Evolutionary conservation across 139 green algal species (phyloP).

Genomic region (Trebouxia sp.): DNA sequence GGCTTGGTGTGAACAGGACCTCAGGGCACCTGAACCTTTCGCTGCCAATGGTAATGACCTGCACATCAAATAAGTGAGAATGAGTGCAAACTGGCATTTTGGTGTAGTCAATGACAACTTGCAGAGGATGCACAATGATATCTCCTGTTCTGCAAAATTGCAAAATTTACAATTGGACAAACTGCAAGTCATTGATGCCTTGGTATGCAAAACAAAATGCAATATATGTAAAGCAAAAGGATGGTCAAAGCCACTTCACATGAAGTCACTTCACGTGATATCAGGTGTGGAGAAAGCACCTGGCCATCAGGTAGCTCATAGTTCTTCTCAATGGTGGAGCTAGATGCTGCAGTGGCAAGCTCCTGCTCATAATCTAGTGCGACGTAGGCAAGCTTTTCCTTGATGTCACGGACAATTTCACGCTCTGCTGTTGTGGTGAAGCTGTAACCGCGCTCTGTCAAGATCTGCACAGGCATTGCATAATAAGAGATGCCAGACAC

Average conservation of each 20-base stretch:
- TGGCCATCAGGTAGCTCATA: constrained; percentile 91
- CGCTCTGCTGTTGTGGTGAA: constrained; percentile 98
- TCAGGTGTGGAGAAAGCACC: constrained; percentile 27
- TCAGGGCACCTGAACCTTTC: constrained; percentile 98
- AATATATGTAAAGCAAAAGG: no score
- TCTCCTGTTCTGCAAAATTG: no score
- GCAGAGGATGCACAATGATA: no score
- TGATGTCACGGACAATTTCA: constrained; percentile 99
- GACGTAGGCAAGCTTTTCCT: constrained; percentile 99
- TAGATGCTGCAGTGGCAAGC: constrained; percentile 74
- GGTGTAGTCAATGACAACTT: no score
- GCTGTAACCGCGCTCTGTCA: constrained; percentile 95
- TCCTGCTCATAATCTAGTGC: constrained; percentile 98
- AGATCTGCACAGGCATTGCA: constrained; percentile 23
- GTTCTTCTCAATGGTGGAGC: constrained; percentile 91
- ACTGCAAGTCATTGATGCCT: no score
- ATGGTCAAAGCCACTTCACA: no score
- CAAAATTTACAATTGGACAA: no score
- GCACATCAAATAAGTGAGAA: no score
- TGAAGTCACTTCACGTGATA: no score
- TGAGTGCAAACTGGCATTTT: no score
- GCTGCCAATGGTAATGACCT: constrained; percentile 95
- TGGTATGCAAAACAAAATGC: no score
- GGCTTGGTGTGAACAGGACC: constrained; percentile 92
- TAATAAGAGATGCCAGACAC: no score